These are phyloP conservation scores for Leucocoprinus leucothites DNA, from an alignment of 768 basidiomycete species.

Conservation along the genomic window DNA sequence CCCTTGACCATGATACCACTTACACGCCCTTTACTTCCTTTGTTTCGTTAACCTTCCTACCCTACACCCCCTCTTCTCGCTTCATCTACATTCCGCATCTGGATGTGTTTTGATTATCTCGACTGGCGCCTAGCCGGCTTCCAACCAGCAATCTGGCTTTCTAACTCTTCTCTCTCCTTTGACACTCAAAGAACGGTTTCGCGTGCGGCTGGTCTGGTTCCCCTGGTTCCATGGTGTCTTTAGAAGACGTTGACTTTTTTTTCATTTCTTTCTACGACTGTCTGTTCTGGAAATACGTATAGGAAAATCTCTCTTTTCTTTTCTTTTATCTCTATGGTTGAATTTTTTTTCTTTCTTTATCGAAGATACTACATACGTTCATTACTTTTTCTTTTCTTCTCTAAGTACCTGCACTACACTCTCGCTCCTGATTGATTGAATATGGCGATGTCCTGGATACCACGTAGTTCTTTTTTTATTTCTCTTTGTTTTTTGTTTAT, in stretches of 20 bases:
- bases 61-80: too few species aligned
- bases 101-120: too few species aligned
- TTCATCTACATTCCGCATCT: too few species aligned
- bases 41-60: too few species aligned
- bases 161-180: too few species aligned
- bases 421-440: not conserved
- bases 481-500: constrained; percentile 3
- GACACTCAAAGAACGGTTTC: too few species aligned
- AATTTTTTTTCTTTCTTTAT: not conserved
- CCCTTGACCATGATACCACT: too few species aligned
- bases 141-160: too few species aligned
- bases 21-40: too few species aligned
- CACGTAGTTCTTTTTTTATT: not conserved
- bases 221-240: too few species aligned
- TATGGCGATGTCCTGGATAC: constrained; percentile 8
- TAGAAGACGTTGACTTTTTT: not conserved
- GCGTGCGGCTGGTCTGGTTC: too few species aligned
- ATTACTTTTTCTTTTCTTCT: not conserved
- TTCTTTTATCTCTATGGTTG: not conserved
- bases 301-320: constrained; percentile 2
- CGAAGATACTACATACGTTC: not conserved
- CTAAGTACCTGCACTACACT: not conserved
- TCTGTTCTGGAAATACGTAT: not conserved
- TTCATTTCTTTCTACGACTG: not conserved
- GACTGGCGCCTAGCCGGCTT: too few species aligned